These are phyloP conservation scores for Heritiera fomes DNA, from an alignment of 345 rosid species.

Conservation along the genomic window DNA sequence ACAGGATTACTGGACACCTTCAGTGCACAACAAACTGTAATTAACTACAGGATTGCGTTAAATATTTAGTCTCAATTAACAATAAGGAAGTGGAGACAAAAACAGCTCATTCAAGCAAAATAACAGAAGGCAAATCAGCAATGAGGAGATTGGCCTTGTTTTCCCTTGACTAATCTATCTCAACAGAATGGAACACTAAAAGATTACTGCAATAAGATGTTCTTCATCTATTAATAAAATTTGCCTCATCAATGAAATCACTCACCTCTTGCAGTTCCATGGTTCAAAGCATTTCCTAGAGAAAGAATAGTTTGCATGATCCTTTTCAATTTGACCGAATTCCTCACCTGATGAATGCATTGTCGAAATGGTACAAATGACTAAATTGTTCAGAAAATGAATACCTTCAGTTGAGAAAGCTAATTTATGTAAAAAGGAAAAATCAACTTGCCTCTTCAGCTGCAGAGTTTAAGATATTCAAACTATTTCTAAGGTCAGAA, in stretches of 20 bases:
- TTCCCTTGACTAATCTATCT: neutral
- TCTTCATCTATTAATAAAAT: neutral
- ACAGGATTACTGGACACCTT: neutral
- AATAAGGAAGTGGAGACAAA: neutral
- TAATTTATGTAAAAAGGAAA: constrained; percentile 18
- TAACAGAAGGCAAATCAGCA: neutral
- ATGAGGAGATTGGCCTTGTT: neutral
- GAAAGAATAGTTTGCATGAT: constrained; percentile 87
- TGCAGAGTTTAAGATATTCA: constrained; percentile 60
- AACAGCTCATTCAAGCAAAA: neutral
- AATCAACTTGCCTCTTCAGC: constrained; percentile 65
- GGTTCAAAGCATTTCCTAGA: constrained; percentile 87
- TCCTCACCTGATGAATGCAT: constrained; percentile 54
- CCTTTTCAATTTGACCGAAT: constrained; percentile 70
- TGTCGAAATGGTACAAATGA: constrained; percentile 18
- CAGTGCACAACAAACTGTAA: neutral
- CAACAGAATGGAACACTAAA: neutral
- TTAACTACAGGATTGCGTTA: neutral
- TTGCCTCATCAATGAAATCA: constrained; percentile 8
- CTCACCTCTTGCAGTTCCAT: constrained; percentile 92
- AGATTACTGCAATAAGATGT: neutral
- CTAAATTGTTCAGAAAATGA: constrained; percentile 10
- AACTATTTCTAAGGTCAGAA: constrained; percentile 66
- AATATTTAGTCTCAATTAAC: neutral
- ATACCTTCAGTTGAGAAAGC: constrained; percentile 18